These are phyloP conservation scores for Stagonosporopsis cucurbitacearum DNA, from an alignment of 2,329 filamentous ascomycete genomes.

Conservation along the genomic window DNA sequence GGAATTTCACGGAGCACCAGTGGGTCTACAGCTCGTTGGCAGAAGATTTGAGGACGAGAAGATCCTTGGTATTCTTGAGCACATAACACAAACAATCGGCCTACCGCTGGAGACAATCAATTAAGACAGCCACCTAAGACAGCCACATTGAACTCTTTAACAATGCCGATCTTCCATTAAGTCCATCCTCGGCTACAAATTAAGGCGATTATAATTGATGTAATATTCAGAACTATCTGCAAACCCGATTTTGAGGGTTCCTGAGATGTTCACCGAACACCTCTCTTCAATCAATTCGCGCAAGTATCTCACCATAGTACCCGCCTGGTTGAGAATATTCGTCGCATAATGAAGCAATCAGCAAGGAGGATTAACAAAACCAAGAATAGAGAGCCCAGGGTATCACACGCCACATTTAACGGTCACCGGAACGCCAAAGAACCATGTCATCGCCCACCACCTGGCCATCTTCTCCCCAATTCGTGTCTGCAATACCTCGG, in stretches of 20 bases:
- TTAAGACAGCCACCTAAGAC: background rate
- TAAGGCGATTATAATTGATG: no score
- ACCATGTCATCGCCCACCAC: constrained; percentile 14
- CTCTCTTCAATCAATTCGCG: no score
- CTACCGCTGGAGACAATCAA: constrained; percentile 28
- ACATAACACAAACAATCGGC: constrained; percentile 38
- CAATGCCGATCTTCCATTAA: background rate
- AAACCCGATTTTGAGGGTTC: no score
- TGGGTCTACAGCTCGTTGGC: constrained; percentile 62
- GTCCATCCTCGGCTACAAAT: background rate
- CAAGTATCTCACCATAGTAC: no score
- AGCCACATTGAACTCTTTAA: background rate
- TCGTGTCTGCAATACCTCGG: background rate
- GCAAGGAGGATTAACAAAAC: background rate
- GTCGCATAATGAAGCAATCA: background rate
- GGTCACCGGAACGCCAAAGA: constrained; percentile 10
- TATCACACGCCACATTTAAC: constrained; percentile 1
- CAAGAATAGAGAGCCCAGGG: background rate
- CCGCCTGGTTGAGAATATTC: no score
- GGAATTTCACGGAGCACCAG: constrained; percentile 57
- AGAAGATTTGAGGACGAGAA: constrained; percentile 63
- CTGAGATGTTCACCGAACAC: no score
- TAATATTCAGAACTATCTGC: no score
- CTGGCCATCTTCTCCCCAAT: constrained; percentile 8
- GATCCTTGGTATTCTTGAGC: constrained; percentile 51